Evolutionary conservation across 805 yeast species (phyloP).

Genomic region (Millerago galiae): DNA sequence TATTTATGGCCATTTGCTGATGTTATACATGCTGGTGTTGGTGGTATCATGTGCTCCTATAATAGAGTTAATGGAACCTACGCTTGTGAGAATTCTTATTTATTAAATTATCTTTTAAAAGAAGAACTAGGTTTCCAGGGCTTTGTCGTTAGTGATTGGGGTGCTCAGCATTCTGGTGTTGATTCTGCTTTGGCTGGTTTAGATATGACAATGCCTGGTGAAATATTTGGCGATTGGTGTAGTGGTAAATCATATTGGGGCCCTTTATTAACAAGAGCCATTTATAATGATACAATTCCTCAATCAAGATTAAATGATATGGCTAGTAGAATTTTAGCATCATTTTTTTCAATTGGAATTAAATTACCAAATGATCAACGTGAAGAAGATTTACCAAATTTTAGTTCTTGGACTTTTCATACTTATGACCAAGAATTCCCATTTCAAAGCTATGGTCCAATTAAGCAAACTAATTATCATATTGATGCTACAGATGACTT

Average conservation of each 20-base stretch:
- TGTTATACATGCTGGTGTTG: constrained; percentile 52
- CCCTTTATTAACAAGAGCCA: constrained; percentile 46
- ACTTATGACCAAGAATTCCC: constrained; percentile 49
- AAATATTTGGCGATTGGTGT: constrained; percentile 45
- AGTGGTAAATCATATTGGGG: constrained; percentile 54
- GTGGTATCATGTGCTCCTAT: constrained; percentile 56
- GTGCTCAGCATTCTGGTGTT: constrained; percentile 56
- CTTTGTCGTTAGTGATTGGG: constrained; percentile 62
- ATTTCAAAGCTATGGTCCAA: constrained; percentile 49
- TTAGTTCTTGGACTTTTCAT: constrained; percentile 53
- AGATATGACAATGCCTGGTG: constrained; percentile 65
- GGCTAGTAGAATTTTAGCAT: constrained; percentile 54
- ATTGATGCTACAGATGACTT: constrained; percentile 44
- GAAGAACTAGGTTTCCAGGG: constrained; percentile 64
- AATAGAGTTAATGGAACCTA: constrained; percentile 50
- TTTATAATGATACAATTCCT: constrained; percentile 49
- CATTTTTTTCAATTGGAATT: constrained; percentile 42
- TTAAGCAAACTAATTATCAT: constrained; percentile 46
- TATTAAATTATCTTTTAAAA: constrained; percentile 48
- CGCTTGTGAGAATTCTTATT: constrained; percentile 53
- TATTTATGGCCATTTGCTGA: constrained; percentile 66
- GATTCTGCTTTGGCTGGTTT: constrained; percentile 50
- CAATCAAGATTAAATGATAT: constrained; percentile 52
- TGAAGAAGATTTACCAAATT: constrained; percentile 41
- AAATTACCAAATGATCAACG: constrained; percentile 30